These are phyloP conservation scores for Lentinula sp. DNA, from an alignment of 768 basidiomycete genomes.

Conservation along the genomic window DNA sequence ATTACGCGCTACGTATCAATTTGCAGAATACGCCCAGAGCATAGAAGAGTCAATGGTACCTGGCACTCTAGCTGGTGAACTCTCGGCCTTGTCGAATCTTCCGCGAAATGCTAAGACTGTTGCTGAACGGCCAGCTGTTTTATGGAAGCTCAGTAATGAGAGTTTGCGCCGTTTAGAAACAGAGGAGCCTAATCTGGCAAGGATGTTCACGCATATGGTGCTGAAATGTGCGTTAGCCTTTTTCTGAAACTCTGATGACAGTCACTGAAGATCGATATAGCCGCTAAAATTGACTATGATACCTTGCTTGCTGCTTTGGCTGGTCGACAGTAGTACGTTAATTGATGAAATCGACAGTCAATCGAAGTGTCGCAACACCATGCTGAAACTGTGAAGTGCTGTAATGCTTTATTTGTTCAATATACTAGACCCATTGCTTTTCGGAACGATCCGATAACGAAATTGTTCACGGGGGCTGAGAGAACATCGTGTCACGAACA, in stretches of 20 bases:
- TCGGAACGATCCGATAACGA: too few relatives aligned
- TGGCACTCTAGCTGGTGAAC: slow-evolving; percentile 87
- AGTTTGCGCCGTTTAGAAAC: slow-evolving; percentile 56
- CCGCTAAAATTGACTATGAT: slow-evolving; percentile 60
- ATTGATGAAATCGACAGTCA: background rate
- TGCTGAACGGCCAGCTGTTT: slow-evolving; percentile 67
- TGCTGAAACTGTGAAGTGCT: too few relatives aligned
- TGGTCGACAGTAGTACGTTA: slow-evolving; percentile 17
- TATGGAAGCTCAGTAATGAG: slow-evolving; percentile 74
- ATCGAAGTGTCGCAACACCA: too few relatives aligned
- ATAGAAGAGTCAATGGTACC: slow-evolving; percentile 92
- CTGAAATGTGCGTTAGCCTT: slow-evolving; percentile 54
- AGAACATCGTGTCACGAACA: too few relatives aligned
- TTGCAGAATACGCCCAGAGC: slow-evolving; percentile 35
- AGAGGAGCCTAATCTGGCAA: slow-evolving; percentile 63
- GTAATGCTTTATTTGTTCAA: too few relatives aligned
- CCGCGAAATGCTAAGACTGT: slow-evolving; percentile 82
- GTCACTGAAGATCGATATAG: slow-evolving; percentile 20
- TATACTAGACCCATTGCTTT: too few relatives aligned
- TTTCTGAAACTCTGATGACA: background rate
- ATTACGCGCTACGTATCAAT: slow-evolving; percentile 68
- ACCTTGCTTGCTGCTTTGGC: slow-evolving; percentile 53
- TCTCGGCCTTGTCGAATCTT: slow-evolving; percentile 75
- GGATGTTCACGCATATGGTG: slow-evolving; percentile 59
- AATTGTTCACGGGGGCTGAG: too few relatives aligned